A percentile compares a stretch with the other conserved stretches of the same genome.
These are phyloP conservation scores for Pseudozyma tsukubaensis DNA, from an alignment of 1,284 basidiomycete genomes.

Conservation along the genomic window DNA sequence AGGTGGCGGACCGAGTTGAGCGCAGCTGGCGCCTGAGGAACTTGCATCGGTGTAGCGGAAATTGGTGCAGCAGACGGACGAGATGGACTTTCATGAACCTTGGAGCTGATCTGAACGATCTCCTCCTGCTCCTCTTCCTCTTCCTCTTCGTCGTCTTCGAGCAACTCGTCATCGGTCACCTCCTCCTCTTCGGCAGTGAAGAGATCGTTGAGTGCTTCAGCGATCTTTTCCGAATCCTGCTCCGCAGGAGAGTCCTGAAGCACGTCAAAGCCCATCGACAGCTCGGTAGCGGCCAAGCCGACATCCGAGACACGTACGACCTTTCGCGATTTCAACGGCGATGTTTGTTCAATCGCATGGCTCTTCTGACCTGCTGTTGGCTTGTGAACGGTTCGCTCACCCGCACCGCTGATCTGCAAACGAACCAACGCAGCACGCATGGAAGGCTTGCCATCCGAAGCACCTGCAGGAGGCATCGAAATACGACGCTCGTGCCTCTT, in stretches of 20 bases:
- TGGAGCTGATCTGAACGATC: conserved; percentile 31
- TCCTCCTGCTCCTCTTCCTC: conserved; percentile 32
- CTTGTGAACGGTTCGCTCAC: conserved; percentile 34
- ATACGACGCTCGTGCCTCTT: conserved; percentile 23
- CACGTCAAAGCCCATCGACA: conserved; percentile 42
- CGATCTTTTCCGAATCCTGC: conserved; percentile 24
- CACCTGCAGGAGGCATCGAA: conserved; percentile 36
- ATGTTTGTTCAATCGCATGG: conserved; percentile 7
- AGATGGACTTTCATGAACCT: conserved; percentile 11
- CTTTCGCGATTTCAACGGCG: conserved; percentile 29
- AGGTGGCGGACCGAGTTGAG: conserved; percentile 35
- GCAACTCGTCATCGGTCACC: conserved; percentile 44
- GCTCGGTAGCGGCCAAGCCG: conserved; percentile 37
- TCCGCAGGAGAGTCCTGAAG: conserved; percentile 18
- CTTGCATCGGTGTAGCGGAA: neutral
- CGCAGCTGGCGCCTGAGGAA: conserved; percentile 30
- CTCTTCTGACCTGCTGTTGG: neutral
- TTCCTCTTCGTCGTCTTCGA: conserved; percentile 15
- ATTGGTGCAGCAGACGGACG: neutral
- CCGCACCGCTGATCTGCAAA: conserved; percentile 38
- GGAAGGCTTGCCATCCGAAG: conserved; percentile 22
- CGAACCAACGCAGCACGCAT: conserved; percentile 30
- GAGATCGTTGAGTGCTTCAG: conserved; percentile 36
- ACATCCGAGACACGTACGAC: conserved; percentile 40
- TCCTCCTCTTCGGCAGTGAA: conserved; percentile 41